Conservation (phyloP, 176 grass and related monocot genomes). For the Calamus simplicifolius region DNA sequence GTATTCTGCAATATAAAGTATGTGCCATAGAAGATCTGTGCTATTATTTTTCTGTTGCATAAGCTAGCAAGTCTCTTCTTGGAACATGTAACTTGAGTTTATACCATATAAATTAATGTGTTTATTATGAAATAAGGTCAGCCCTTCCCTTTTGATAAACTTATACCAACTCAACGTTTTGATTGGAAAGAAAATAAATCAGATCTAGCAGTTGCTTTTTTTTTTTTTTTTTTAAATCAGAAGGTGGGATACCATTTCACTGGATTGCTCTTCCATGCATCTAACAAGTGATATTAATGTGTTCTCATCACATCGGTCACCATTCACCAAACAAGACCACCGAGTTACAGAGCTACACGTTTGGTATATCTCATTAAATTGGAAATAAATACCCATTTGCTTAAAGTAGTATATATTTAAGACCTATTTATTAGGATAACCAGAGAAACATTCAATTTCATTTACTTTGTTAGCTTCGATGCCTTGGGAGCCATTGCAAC, state of each 20-base stretch:
- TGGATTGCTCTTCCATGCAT: slow-evolving; percentile 32
- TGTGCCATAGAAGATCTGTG: too few species aligned
- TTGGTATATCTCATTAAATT: neutral
- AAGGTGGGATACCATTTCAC: too few species aligned
- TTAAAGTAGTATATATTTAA: neutral
- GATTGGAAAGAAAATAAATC: slow-evolving; percentile 23
- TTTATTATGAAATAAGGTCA: too few species aligned
- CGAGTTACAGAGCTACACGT: neutral
- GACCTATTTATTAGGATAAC: slow-evolving; percentile 27
- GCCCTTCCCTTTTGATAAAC: too few species aligned
- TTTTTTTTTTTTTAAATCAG: too few species aligned
- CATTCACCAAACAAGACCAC: too few species aligned
- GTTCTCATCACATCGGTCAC: slow-evolving; percentile 28
- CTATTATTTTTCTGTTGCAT: too few species aligned
- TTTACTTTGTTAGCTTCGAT: slow-evolving; percentile 51
- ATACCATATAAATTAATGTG: too few species aligned
- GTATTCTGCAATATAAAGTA: too few species aligned
- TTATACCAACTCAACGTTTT: too few species aligned
- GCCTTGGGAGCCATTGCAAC: slow-evolving; percentile 46
- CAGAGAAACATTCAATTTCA: slow-evolving; percentile 57
- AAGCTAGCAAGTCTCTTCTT: too few species aligned
- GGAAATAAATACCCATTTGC: neutral
- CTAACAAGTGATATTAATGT: slow-evolving; percentile 63
- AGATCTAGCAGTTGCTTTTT: slow-evolving; percentile 25
- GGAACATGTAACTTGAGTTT: too few species aligned